phyloP scores from a whole-genome alignment of 2,329 filamentous ascomycete genomes.

The Pestalotiopsis sp. region DNA sequence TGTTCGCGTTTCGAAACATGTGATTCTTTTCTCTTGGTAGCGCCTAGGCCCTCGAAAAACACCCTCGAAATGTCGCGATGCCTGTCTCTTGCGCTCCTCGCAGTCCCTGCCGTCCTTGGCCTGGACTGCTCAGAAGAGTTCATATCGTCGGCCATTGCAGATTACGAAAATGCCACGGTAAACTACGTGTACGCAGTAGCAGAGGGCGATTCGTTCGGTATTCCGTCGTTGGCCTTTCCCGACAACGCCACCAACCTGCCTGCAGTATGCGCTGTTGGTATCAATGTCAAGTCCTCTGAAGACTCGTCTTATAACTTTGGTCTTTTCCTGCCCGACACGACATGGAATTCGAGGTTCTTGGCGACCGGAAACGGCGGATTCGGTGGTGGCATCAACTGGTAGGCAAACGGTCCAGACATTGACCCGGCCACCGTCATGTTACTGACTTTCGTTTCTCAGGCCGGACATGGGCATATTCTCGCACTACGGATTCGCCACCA shows the following conservation, averaged over 20 bases:
- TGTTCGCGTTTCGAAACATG: background rate
- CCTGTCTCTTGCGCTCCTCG: background rate
- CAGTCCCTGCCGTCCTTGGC: background rate
- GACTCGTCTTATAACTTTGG: constrained; percentile 34
- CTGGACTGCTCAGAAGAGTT: constrained; percentile 24
- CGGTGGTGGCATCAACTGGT: constrained; percentile 35
- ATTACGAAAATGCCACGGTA: constrained; percentile 23
- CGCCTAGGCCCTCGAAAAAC: background rate
- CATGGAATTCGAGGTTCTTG: constrained; percentile 32
- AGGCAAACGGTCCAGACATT: constrained; percentile 12
- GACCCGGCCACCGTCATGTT: background rate
- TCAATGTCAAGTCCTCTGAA: constrained; percentile 32
- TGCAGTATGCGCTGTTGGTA: constrained; percentile 30
- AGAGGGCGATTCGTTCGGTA: constrained; percentile 27
- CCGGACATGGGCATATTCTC: constrained; percentile 44
- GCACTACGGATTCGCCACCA: constrained; percentile 43
- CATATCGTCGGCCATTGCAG: constrained; percentile 24
- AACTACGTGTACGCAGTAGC: constrained; percentile 27
- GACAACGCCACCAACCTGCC: constrained; percentile 28
- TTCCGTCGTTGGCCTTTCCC: constrained; percentile 26
- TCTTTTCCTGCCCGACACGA: constrained; percentile 32
- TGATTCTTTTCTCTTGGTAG: background rate
- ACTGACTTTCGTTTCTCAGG: constrained; percentile 20
- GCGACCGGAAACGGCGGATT: constrained; percentile 31
- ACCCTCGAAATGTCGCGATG: background rate